Evolutionary conservation across 108 stramenopile genomes (phyloP).

Genomic region (Skeletonema marinoi): DNA sequence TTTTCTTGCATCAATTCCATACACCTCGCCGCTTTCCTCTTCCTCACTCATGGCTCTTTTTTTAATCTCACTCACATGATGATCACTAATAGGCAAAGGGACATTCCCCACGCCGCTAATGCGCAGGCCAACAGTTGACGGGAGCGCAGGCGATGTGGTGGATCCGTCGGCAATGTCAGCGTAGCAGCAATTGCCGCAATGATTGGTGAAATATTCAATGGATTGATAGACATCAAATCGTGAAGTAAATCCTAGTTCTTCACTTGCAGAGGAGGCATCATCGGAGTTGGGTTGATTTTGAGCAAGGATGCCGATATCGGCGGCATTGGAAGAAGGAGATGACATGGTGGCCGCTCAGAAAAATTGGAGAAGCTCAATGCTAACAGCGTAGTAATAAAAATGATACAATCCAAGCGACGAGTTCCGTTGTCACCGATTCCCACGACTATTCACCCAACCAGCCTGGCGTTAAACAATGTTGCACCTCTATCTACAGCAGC

Average conservation of each 20-base stretch:
- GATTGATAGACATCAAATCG: not conserved
- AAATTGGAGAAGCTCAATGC: no score
- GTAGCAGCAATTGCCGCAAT: constrained; percentile 1
- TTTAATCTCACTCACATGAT: constrained; percentile 7
- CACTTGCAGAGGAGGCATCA: not conserved
- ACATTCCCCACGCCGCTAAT: constrained; percentile 14
- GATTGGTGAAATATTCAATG: not conserved
- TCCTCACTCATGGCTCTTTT: not conserved
- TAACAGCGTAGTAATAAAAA: no score
- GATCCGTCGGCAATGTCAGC: constrained; percentile 7
- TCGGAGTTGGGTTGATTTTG: not conserved
- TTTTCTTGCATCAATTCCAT: not conserved
- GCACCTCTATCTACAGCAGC: no score
- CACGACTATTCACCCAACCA: no score
- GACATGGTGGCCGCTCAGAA: not conserved
- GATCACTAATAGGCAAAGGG: constrained; percentile 20
- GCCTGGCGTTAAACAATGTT: no score
- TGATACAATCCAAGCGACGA: no score
- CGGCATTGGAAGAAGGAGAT: not conserved
- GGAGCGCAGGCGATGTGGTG: constrained; percentile 8
- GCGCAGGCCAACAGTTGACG: constrained; percentile 10
- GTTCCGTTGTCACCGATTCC: no score
- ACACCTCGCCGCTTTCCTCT: not conserved
- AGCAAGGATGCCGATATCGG: constrained; percentile 13
- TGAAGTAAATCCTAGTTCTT: not conserved